phyloP scores from a whole-genome alignment of 768 basidiomycete genomes.

The Gloeophyllum trabeum region DNA sequence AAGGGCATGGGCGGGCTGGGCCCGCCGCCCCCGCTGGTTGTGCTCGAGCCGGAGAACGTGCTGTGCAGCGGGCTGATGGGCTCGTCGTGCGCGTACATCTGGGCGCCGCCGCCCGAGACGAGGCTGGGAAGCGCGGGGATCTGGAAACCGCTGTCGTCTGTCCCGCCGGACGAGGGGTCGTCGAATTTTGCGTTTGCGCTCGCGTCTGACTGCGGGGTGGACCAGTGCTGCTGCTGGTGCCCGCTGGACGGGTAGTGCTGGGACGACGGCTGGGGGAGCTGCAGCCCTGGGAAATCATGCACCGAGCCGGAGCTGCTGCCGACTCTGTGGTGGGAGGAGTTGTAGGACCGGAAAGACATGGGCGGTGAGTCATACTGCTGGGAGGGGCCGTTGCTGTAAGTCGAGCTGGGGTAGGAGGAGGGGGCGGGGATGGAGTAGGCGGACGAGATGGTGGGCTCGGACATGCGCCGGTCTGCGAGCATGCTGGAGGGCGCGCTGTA shows the following conservation, averaged over 20 bases:
- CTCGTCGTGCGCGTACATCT: no score
- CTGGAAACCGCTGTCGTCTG: no score
- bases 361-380: no score
- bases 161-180: no score
- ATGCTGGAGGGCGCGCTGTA: slow-evolving; percentile 11
- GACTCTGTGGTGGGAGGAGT: neutral
- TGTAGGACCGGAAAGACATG: neutral
- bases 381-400: neutral
- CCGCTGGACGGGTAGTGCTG: no score
- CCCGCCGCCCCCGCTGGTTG: neutral
- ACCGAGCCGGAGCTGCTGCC: no score
- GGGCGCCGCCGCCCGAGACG: neutral
- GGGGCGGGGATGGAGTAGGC: slow-evolving; percentile 16
- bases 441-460: slow-evolving; percentile 44
- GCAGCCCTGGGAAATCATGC: no score
- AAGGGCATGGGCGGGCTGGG: no score
- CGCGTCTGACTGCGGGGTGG: no score
- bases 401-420: neutral
- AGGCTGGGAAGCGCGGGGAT: no score
- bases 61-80: slow-evolving; percentile 46
- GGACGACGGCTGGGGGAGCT: neutral
- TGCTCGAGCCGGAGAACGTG: slow-evolving; percentile 34
- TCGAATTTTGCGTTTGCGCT: no score
- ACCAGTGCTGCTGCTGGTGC: no score
- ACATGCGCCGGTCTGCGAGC: slow-evolving; percentile 55